Evolutionary conservation across 345 rosid species (phyloP).

Genomic region (Ceriops zippeliana): DNA sequence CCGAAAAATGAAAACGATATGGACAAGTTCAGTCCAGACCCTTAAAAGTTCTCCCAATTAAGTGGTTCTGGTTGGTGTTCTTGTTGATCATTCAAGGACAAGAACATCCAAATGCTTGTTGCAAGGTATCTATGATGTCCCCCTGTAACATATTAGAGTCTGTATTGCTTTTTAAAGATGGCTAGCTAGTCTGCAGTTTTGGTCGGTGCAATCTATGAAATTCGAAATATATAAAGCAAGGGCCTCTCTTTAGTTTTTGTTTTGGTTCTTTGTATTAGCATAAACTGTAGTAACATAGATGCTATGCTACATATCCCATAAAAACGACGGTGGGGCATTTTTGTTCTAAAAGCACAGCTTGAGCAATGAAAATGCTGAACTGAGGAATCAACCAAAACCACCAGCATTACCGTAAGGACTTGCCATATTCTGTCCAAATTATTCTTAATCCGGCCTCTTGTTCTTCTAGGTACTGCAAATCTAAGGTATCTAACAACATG

Average conservation of each 20-base stretch:
- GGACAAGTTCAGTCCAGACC: background rate
- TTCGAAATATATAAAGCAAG: too few species aligned
- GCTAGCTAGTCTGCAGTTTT: background rate
- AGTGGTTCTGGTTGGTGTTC: background rate
- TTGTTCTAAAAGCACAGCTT: too few species aligned
- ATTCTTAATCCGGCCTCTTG: too few species aligned
- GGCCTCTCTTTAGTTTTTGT: background rate
- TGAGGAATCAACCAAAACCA: too few species aligned
- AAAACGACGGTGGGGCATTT: background rate
- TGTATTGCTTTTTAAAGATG: slow-evolving; percentile 6
- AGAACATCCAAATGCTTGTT: background rate
- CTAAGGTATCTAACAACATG: too few species aligned
- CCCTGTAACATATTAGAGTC: slow-evolving; percentile 7
- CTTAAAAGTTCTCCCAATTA: background rate
- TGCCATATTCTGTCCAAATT: too few species aligned
- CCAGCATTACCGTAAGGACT: too few species aligned
- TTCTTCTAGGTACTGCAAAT: too few species aligned
- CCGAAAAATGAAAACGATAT: background rate
- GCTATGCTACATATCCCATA: slow-evolving; percentile 1
- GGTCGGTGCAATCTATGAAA: background rate
- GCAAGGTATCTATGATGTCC: background rate
- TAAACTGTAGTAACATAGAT: background rate
- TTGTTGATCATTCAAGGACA: background rate
- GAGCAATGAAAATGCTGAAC: too few species aligned
- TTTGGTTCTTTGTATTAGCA: too few species aligned